phyloP scores from a whole-genome alignment of 225 moss, liverwort and hornwort genomes.

The Physcomitrium patens region DNA sequence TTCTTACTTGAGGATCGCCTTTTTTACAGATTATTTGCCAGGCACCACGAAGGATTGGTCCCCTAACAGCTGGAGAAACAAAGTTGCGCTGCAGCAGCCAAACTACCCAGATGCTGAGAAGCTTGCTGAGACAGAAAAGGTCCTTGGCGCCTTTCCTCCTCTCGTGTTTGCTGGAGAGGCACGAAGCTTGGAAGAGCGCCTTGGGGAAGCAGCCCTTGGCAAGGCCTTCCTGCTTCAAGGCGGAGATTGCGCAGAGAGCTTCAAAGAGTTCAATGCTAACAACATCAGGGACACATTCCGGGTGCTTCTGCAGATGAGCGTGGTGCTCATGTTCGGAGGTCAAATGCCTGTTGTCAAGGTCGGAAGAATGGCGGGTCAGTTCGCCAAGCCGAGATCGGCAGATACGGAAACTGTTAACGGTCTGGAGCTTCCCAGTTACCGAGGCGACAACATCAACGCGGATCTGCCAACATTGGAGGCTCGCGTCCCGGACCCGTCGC shows the following conservation, averaged over 20 bases:
- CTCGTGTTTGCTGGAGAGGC: slow-evolving; percentile 87
- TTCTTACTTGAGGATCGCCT: too few relatives aligned
- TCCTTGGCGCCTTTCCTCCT: slow-evolving; percentile 62
- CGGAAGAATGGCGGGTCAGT: slow-evolving; percentile 28
- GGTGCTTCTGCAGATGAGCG: slow-evolving; percentile 80
- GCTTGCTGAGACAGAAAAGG: slow-evolving; percentile 41
- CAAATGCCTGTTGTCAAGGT: slow-evolving; percentile 33
- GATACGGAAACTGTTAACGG: slow-evolving; percentile 64
- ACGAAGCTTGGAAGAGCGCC: slow-evolving; percentile 67
- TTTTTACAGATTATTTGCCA: slow-evolving; percentile 15
- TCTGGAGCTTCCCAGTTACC: slow-evolving; percentile 67
- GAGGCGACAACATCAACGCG: slow-evolving; percentile 78
- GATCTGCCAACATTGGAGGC: slow-evolving; percentile 57
- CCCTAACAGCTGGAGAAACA: slow-evolving; percentile 66
- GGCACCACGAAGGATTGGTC: slow-evolving; percentile 40
- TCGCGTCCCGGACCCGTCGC: slow-evolving; percentile 62
- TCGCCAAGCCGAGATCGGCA: slow-evolving; percentile 40
- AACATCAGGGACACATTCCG: slow-evolving; percentile 92
- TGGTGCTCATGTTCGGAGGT: slow-evolving; percentile 86
- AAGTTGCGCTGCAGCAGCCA: slow-evolving; percentile 72
- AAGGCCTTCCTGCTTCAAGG: slow-evolving; percentile 80
- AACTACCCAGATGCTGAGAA: slow-evolving; percentile 55
- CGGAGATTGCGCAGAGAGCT: slow-evolving; percentile 88
- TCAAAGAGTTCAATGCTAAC: slow-evolving; percentile 86
- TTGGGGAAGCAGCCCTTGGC: slow-evolving; percentile 80